Evolutionary conservation across 805 yeast genomes (phyloP).

Genomic region (Candida tallmaniae): DNA sequence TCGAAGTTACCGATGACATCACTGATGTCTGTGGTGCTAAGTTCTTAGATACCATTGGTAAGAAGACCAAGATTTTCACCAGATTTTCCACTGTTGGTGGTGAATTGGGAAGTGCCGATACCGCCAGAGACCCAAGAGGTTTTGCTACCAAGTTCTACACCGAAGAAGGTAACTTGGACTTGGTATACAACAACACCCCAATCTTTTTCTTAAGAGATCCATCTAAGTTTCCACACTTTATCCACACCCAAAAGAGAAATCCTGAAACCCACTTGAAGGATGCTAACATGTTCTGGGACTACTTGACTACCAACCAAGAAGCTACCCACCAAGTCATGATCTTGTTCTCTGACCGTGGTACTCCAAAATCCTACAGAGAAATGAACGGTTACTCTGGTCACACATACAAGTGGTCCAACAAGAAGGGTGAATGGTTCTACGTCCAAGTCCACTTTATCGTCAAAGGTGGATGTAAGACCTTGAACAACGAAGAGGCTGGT

Average conservation of each 20-base stretch:
- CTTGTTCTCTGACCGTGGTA: constrained; percentile 77
- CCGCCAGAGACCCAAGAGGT: constrained; percentile 87
- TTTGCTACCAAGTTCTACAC: constrained; percentile 77
- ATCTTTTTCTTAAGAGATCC: constrained; percentile 83
- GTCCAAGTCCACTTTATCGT: constrained; percentile 72
- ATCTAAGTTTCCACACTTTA: constrained; percentile 79
- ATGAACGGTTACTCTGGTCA: constrained; percentile 87
- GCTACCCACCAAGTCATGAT: constrained; percentile 69
- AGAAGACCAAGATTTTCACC: constrained; percentile 67
- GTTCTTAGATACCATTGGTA: constrained; percentile 71
- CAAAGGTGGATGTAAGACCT: constrained; percentile 56
- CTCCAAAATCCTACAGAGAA: constrained; percentile 68
- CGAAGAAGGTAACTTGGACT: constrained; percentile 79
- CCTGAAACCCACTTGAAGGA: constrained; percentile 79
- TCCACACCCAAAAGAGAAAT: constrained; percentile 85
- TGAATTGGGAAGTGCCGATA: constrained; percentile 75
- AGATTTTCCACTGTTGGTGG: constrained; percentile 90
- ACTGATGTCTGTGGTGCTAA: constrained; percentile 66
- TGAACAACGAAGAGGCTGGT: constrained; percentile 63
- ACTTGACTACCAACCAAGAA: constrained; percentile 68
- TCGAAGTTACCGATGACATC: constrained; percentile 84
- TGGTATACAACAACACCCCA: constrained; percentile 85
- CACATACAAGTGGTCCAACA: constrained; percentile 75
- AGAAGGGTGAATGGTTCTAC: constrained; percentile 70
- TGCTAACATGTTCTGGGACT: constrained; percentile 83